Conservation (phyloP, 1,139 yeast genomes). For the Sugiyamaella grinbergsii region DNA sequence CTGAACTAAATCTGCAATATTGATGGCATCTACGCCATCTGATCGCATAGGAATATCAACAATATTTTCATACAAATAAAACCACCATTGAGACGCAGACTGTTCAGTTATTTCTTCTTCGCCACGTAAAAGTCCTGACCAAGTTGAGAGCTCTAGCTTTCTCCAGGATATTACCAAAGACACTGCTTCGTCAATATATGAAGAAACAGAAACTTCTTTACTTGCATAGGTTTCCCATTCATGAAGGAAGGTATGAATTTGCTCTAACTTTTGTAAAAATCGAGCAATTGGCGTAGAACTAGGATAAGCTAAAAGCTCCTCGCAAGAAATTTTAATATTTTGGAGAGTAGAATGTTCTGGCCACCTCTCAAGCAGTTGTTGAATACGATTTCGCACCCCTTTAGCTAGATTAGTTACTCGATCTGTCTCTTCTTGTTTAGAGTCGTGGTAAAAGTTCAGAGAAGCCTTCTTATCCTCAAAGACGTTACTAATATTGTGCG, state of each 20-base stretch:
- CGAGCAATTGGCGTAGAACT: conserved; percentile 73
- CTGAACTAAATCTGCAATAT: conserved; percentile 51
- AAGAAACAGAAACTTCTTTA: conserved; percentile 64
- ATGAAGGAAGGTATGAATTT: conserved; percentile 72
- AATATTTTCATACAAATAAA: conserved; percentile 77
- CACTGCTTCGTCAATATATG: conserved; percentile 60
- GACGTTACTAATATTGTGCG: neutral
- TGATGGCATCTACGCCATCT: conserved; percentile 32
- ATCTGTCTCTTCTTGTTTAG: conserved; percentile 61
- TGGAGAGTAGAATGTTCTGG: conserved; percentile 93
- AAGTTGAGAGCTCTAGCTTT: conserved; percentile 77
- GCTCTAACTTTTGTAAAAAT: conserved; percentile 80
- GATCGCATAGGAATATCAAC: conserved; percentile 29
- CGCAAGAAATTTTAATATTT: conserved; percentile 64
- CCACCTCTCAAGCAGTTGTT: conserved; percentile 67
- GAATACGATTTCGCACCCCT: conserved; percentile 51
- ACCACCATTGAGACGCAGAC: conserved; percentile 80
- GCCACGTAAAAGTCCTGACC: conserved; percentile 72
- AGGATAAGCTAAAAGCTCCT: conserved; percentile 66
- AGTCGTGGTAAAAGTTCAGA: conserved; percentile 71
- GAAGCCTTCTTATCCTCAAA: conserved; percentile 21
- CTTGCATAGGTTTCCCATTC: conserved; percentile 97
- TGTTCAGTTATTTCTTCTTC: conserved; percentile 61
- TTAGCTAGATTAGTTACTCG: conserved; percentile 58
- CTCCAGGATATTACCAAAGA: conserved; percentile 86